A percentile compares a stretch with the other conserved stretches of the same genome.
Evolutionary conservation across 805 yeast species (phyloP).

Genomic region (Ogataea populi-albae): DNA sequence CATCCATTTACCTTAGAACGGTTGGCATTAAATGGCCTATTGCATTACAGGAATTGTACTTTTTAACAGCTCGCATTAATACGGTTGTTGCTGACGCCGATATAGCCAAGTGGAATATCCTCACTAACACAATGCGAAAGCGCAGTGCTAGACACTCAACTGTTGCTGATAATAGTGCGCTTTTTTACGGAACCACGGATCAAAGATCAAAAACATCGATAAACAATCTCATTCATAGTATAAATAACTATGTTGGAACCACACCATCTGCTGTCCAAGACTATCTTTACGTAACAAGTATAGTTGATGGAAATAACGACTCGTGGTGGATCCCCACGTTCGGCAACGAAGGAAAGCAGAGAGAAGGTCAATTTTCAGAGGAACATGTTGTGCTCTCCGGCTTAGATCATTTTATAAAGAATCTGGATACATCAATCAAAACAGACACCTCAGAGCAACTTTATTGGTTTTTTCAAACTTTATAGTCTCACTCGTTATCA

Average conservation of each 20-base stretch:
- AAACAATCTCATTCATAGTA: constrained; percentile 9
- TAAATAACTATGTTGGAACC: not conserved
- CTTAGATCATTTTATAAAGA: too few species aligned
- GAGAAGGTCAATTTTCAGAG: too few species aligned
- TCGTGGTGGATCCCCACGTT: constrained; percentile 8
- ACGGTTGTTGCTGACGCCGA: not conserved
- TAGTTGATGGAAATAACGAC: constrained; percentile 2
- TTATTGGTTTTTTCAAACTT: too few species aligned
- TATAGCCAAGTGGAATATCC: not conserved
- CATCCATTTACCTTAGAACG: constrained; percentile 1
- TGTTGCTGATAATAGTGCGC: not conserved
- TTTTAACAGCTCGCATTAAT: constrained; percentile 2
- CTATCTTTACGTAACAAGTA: constrained; percentile 3
- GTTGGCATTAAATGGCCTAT: constrained; percentile 15
- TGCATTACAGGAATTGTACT: constrained; percentile 6
- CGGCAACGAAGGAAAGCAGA: not conserved
- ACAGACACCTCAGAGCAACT: too few species aligned
- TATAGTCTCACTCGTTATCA: too few species aligned
- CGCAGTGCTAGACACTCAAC: not conserved
- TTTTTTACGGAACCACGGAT: constrained; percentile 1
- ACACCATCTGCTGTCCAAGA: constrained; percentile 5
- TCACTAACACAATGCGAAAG: constrained; percentile 1
- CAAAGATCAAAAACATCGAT: constrained; percentile 12
- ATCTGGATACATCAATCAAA: too few species aligned
- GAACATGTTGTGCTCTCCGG: too few species aligned